These are phyloP conservation scores for Taphrina flavorubra DNA, from an alignment of 1,139 yeast genomes.

Conservation along the genomic window DNA sequence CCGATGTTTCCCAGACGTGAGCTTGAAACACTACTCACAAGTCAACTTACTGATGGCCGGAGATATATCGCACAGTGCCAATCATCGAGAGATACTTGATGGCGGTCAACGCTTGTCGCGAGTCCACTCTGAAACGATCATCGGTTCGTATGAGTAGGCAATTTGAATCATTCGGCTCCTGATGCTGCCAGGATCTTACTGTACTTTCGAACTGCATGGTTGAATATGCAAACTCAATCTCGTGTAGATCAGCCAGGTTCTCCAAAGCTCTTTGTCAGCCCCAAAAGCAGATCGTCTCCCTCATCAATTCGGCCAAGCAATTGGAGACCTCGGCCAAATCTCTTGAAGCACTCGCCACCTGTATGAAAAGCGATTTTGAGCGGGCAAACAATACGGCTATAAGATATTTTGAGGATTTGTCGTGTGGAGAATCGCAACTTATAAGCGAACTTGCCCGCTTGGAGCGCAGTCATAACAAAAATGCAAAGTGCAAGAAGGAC, in stretches of 20 bases:
- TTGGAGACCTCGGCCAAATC: neutral
- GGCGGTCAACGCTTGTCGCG: constrained; percentile 1
- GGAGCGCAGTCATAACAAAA: too few relatives aligned
- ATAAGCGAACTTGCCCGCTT: neutral
- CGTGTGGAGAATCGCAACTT: constrained; percentile 8
- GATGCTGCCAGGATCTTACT: neutral
- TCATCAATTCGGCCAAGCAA: constrained; percentile 1
- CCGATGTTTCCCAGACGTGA: constrained; percentile 2
- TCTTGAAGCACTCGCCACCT: neutral
- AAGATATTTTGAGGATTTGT: neutral
- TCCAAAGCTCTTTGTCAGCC: constrained; percentile 19
- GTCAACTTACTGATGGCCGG: neutral
- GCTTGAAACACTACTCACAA: neutral
- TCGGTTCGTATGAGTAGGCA: neutral
- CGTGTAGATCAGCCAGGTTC: constrained; percentile 7
- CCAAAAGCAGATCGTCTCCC: constrained; percentile 7
- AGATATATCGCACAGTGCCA: constrained; percentile 5
- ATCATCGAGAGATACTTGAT: neutral
- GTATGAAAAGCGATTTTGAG: neutral
- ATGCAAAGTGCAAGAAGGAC: neutral
- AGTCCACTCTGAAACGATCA: neutral
- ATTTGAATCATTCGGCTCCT: neutral
- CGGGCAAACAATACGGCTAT: neutral
- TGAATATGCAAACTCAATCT: constrained; percentile 7
- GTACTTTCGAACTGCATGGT: constrained; percentile 4